Conservation (phyloP, 371 early-diverging fungal genomes). For the Choanephora cucurbitarum region DNA sequence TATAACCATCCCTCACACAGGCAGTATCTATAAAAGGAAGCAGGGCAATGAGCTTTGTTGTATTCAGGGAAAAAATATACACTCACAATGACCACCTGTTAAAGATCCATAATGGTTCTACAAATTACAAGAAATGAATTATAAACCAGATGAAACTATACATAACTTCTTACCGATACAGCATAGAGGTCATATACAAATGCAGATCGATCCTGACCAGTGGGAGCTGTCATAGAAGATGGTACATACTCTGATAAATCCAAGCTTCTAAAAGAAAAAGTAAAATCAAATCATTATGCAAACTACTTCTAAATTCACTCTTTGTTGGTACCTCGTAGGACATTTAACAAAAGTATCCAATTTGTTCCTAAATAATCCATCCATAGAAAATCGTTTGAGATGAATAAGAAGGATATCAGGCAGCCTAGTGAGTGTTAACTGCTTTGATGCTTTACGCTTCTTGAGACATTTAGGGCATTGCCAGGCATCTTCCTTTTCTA, state of each 20-base stretch:
- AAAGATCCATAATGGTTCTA: constrained; percentile 91
- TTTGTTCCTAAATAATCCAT: constrained; percentile 93
- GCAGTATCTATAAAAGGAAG: constrained; percentile 67
- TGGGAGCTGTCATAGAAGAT: constrained; percentile 32
- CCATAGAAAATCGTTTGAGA: constrained; percentile 90
- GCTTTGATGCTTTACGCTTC: constrained; percentile 74
- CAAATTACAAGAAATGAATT: not conserved
- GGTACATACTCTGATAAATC: constrained; percentile 40
- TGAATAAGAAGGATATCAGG: constrained; percentile 91
- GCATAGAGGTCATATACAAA: constrained; percentile 83
- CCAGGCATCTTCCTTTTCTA: constrained; percentile 92
- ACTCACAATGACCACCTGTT: constrained; percentile 82
- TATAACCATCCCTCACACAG: constrained; percentile 75
- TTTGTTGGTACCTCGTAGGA: constrained; percentile 59
- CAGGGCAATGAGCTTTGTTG: too few species aligned
- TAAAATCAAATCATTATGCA: not conserved
- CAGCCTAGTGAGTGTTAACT: constrained; percentile 73
- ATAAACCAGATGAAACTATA: not conserved
- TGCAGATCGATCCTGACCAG: constrained; percentile 18
- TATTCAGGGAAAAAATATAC: too few species aligned
- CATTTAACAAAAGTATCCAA: constrained; percentile 86
- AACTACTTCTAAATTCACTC: too few species aligned
- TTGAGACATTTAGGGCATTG: constrained; percentile 85
- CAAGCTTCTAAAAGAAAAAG: constrained; percentile 21
- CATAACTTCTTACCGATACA: constrained; percentile 65